Base-by-base conservation (phyloP, 1,284 basidiomycete species). In the Filobasidium uniguttulatum region DNA sequence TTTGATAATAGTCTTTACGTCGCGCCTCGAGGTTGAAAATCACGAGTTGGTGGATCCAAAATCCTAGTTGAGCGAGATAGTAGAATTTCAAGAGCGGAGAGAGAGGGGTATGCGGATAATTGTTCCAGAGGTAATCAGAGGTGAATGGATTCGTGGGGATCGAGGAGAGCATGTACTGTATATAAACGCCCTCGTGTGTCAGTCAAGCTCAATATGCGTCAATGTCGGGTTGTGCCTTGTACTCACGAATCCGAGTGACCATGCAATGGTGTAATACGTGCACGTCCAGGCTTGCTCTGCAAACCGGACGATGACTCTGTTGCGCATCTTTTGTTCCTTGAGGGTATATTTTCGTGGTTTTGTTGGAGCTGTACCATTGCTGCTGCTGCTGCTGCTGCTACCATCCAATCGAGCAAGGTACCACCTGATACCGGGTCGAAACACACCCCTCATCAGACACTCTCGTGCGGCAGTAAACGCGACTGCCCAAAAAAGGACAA, bases 201-300 rank as follows among this genome's bases (percentile, higher is more conserved):
- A 7, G 17, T n/a, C 46, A 8, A 30, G 40, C 37, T 31, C 15
- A 22, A 15, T 20, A n/a, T 34, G 30, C 20, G 23, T 12, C 28
- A n/a, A 29, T 15, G 3, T 33, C 43, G 20, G 19, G 6, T 10
- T 26, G n/a, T n/a, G n/a, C n/a, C n/a, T n/a, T n/a, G n/a, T 7
- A 80, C 90, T 70, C 65, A 94, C 90, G 58, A 88, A 57, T n/a
- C 90, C 90, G 60, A 81, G 78, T 20, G 67, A 67, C 77, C 82
- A 91, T 57, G 81, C 83, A 6, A 78, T 58, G 31, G 77, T 71
- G 65, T 86, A 91, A 70, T 93, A 96, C 40, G 85, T 67, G 45
- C 83, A 74, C 37, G 80, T 79, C 86, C 89, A 98, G 46, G 86
- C 84, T 70, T 98, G 93, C 69, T 97, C 93, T 3, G 88, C 86